Evolutionary conservation across 2,329 filamentous ascomycete species (phyloP), one percentile per base, ranked within the genome.

Genomic region (Thielaviopsis euricoi): DNA sequence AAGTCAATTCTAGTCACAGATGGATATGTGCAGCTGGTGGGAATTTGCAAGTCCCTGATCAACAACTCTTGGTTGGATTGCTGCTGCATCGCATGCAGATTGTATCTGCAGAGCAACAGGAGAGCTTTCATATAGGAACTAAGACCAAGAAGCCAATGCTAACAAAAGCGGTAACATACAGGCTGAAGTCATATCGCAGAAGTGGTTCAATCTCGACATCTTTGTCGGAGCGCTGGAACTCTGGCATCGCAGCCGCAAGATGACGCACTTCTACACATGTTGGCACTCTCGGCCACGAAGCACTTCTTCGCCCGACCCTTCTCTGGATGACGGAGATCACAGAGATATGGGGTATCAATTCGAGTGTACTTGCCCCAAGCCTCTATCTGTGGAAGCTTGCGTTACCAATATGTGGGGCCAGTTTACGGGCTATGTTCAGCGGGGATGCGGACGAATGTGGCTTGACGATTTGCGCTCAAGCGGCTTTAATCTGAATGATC

Each of bases 171-270:
- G 4, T 33, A 10, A 33, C n/a, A 13, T 46, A 52, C 22, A 57
- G 49, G 37, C 17, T 13, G 29, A 57, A 25, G 29, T 52, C 7
- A 57, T 57, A 10, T 33, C n/a, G 3, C 33, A 52, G 22, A 29
- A 29, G 25, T 57, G 55, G 55, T 46, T 57, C 29, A 51, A 19
- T 4, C 52, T 52, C 10, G 48, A 52, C 19, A 43, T 53, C 7
- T 57, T 57, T 25, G 26, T 57, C 21, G 55, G 48, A 9, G 55
- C 43, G 25, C 55, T 57, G 33, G 49, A 52, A 12, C 51, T 33
- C 13, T 57, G 55, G 55, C 55, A 57, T 12, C 43, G 46, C 22
- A 17, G 10, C 13, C 53, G 53, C 22, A 29, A 29, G 23, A 55
- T 55, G 40, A 26, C n/a, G 26, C 53, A 55, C 17, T 55, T 40